Evolutionary conservation across 257 asterid species (phyloP), one percentile per base, ranked within the genome.

Genomic region (Primulina huaijiensis): DNA sequence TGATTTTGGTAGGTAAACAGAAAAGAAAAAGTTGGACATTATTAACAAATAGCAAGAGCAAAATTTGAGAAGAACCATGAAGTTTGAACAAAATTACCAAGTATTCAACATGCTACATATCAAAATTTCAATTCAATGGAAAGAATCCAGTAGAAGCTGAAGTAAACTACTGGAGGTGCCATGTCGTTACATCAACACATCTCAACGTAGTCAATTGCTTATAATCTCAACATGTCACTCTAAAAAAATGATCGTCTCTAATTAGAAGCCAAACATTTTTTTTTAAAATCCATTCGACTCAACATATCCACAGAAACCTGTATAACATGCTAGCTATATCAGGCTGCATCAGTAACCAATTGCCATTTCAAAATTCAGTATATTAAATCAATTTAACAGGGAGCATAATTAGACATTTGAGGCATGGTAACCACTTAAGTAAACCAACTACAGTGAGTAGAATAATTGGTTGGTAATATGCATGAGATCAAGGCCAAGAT

Each of bases 81-180:
- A 9, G 23, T 40, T 16, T 25, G 56, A 52, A 60, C 10, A 2
- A n/a, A 61, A 11, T 63, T 19, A 67, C n/a, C 46, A 43, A 33
- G 43, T 37, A 38, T n/a, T 11, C 69, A 53, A 50, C 58, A 46
- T 52, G 53, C n/a, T 59, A 65, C 38, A 60, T 62, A 60, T 11
- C 10, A 20, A 60, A 72, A 63, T 33, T 46, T 35, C 43, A 46
- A 59, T 70, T 59, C 64, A 63, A 27, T 8, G 40, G 38, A 75
- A 56, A 2, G 70, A 65, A 38, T 5, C 65, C 6, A 16, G 19
- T 37, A 57, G 35, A 6, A 16, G 19, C 38, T 57, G 50, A 6
- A 16, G 40, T 40, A 6, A 43, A 46, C 14, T 21, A 65, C 5
- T 9, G 12, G 37, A 6, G 37, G 59, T 25, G 20, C 27, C 37